Conservation (phyloP, 2,329 filamentous ascomycete species). For the Alternaria consortialis region DNA sequence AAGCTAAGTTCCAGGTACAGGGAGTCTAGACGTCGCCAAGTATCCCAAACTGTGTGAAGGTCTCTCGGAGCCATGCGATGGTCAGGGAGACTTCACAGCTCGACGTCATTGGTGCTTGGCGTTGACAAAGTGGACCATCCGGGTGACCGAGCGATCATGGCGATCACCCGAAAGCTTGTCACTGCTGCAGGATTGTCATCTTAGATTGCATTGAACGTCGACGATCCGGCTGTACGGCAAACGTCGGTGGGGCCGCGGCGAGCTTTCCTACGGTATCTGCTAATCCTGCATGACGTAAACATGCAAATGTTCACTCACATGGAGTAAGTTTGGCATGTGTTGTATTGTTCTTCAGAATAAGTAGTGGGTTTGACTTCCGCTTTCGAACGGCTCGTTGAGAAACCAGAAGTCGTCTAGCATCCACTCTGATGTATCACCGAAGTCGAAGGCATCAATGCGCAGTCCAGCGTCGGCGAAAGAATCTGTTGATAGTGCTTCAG, state of each 20-base stretch:
- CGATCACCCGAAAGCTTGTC: slow-evolving; percentile 2
- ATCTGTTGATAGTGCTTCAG: neutral
- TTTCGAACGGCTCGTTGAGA: slow-evolving; percentile 15
- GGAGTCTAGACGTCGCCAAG: neutral
- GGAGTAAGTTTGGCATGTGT: neutral
- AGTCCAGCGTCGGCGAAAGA: slow-evolving; percentile 12
- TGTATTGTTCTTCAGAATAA: neutral
- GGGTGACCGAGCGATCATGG: slow-evolving; percentile 4
- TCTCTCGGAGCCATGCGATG: neutral
- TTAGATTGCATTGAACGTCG: neutral
- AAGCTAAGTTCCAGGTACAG: neutral
- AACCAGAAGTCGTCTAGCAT: slow-evolving; percentile 35
- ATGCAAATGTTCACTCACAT: neutral
- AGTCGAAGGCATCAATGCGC: slow-evolving; percentile 22
- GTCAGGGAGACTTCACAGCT: neutral
- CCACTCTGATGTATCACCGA: slow-evolving; percentile 19
- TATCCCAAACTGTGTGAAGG: neutral
- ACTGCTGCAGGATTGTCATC: neutral
- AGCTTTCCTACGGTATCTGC: neutral
- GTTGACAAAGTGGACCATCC: neutral
- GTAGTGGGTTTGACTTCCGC: neutral
- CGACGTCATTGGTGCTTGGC: slow-evolving; percentile 4
- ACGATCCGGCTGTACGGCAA: neutral
- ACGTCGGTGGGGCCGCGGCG: neutral
- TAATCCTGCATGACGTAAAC: neutral